phyloP scores from a whole-genome alignment of 1,284 basidiomycete species.

The Leccinum solheimii region DNA sequence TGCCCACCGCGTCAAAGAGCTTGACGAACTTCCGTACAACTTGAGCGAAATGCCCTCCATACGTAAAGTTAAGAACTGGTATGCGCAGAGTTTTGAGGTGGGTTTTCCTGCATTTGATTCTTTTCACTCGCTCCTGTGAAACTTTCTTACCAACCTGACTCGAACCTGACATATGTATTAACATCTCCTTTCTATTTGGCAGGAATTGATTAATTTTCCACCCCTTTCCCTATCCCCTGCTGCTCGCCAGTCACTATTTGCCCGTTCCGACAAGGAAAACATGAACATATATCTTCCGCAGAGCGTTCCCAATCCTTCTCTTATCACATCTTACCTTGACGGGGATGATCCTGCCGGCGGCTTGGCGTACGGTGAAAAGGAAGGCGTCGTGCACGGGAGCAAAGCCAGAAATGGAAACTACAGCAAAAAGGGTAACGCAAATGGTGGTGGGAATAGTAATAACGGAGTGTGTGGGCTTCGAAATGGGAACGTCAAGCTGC shows the following conservation, averaged over 20 bases:
- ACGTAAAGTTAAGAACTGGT: constrained; percentile 97
- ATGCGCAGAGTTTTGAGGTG: constrained; percentile 98
- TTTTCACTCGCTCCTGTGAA: neutral
- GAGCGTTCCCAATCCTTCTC: constrained; percentile 70
- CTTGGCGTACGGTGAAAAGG: constrained; percentile 20
- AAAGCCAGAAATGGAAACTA: constrained; percentile 18
- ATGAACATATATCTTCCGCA: constrained; percentile 54
- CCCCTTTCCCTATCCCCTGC: constrained; percentile 66
- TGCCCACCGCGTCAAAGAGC: constrained; percentile 94
- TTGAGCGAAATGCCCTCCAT: constrained; percentile 92
- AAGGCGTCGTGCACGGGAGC: constrained; percentile 12
- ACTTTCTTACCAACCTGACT: neutral
- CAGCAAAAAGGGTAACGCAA: constrained; percentile 21
- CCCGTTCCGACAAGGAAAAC: constrained; percentile 40
- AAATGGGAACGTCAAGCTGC: constrained; percentile 52
- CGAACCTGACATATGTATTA: neutral
- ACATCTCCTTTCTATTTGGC: constrained; percentile 4
- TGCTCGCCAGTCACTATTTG: constrained; percentile 68
- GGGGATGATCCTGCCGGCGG: constrained; percentile 17
- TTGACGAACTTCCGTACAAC: constrained; percentile 91
- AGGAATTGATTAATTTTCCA: constrained; percentile 89
- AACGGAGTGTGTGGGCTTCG: constrained; percentile 29
- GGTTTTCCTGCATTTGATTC: neutral
- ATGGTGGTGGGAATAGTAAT: constrained; percentile 29
- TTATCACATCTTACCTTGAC: constrained; percentile 30